Base-by-base conservation (phyloP, 202 grass and related monocot genomes). In the Brachypodium distachyon region DNA sequence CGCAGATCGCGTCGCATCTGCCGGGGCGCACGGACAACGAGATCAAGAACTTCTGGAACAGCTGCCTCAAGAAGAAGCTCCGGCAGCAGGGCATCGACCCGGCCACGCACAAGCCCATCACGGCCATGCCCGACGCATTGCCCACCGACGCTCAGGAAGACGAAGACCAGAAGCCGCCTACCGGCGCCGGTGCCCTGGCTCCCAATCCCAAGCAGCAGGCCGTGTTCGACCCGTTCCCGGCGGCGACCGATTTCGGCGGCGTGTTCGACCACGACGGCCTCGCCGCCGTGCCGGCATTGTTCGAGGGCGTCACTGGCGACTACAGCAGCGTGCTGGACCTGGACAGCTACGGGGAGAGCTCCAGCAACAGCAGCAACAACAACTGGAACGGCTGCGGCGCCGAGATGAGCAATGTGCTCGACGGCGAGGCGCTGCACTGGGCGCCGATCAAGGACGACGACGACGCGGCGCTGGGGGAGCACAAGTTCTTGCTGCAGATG, bases 11-110 rank as follows among this genome's bases (percentile, higher is more conserved):
- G 63, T 84, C 86, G 63, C 91, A 94, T 19, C 57, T 97, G 81
- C 94, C 91, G 8, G 94, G 94, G 28, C 76, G 94, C 85, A 97
- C 94, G 12, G 94, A 97, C 51, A 97, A 97, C 78, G 94, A 97
- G 81, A 97, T 97, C 61, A 97, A 97, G 83, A 97, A 97, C 88
- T 97, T 87, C 64, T 97, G 94, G 94, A 97, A 97, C 47, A 93
- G 90, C 41, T 81, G 86, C 72, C 80, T 97, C 21, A 97, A 97
- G 88, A 97, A 97, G 84, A 97, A 93, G 88, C 94, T 97, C 38
- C 81, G 90, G 23, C 79, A 80, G 73, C 87, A 82, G 0, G 91
- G 94, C 62, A 85, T 97, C 56, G 94, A 94, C 65, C 91, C 94
- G 1, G 60, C 38, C 77, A 97, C 88, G 31, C 94, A 97, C 94